phyloP scores from a whole-genome alignment of 2,329 filamentous ascomycete genomes.

The Penicillium brevicompactum region DNA sequence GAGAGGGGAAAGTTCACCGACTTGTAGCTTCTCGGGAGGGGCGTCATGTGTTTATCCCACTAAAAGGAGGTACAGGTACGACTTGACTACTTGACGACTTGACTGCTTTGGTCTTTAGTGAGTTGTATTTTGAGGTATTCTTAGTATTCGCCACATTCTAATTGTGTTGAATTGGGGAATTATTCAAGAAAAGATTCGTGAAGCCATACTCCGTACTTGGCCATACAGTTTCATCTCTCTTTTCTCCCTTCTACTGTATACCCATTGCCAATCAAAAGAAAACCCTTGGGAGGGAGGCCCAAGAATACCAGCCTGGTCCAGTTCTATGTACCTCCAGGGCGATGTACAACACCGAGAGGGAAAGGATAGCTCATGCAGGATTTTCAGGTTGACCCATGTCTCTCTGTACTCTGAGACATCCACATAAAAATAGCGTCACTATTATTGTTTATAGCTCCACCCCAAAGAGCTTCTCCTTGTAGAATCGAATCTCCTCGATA shows the following conservation, averaged over 20 bases:
- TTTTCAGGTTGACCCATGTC: not conserved
- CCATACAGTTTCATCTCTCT: too few species aligned
- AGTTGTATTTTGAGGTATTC: too few species aligned
- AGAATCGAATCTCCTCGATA: conserved; percentile 87
- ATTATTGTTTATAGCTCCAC: not conserved
- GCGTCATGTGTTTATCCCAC: conserved; percentile 30
- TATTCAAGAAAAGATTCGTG: too few species aligned
- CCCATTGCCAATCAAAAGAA: too few species aligned
- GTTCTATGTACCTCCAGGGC: too few species aligned
- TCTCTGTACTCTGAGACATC: not conserved
- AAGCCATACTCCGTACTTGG: too few species aligned
- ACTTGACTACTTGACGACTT: not conserved
- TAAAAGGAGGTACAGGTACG: not conserved
- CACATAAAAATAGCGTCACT: not conserved
- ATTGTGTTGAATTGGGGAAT: too few species aligned
- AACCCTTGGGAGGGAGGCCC: too few species aligned
- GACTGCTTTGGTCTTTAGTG: too few species aligned
- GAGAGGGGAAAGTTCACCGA: conserved; percentile 26
- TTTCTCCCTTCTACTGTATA: too few species aligned
- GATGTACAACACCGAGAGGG: not conserved
- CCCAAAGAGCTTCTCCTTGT: conserved; percentile 69
- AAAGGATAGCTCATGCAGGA: not conserved
- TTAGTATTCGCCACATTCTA: too few species aligned
- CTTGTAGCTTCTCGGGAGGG: conserved; percentile 23
- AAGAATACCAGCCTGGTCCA: too few species aligned